Base-by-base conservation (phyloP, 2,329 filamentous ascomycete species). In the Xylaria sp. region DNA sequence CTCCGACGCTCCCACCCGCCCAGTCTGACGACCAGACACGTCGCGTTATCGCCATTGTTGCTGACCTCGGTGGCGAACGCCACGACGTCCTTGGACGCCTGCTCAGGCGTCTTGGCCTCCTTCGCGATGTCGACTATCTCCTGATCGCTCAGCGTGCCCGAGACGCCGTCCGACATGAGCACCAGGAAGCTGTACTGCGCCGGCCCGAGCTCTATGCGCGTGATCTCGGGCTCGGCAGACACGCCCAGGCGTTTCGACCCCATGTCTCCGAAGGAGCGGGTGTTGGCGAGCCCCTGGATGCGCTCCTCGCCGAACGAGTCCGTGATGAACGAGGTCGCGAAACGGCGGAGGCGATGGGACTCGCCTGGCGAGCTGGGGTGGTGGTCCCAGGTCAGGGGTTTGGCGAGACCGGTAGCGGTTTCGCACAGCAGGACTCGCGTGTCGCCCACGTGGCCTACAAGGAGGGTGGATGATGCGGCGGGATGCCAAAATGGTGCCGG, bases 281-380 rank as follows among this genome's bases (percentile, higher is more conserved):
- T 97, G 81, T 99, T 99, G 73, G 96, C 96, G 0, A 99, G 86
- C 0, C 96, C 95, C 14, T 90, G 90, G 80, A 99, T 96, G 73
- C 96, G 93, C 81, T 98, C 94, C 81, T 99, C 96, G 77, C 96
- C 96, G 79, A 99, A 99, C 39, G 93, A 97, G 81, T 99, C 96
- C 0, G 95, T 96, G 19, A 97, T 91, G 78, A 98, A 95, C 2
- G 91, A 86, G 30, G 85, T 91, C 1, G 94, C 92, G 78, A 94
- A 98, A 57, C 94, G 90, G 53, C 94, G 91, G 27, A 99, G 86
- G 7, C 96, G 89, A 50, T 89, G 90, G 9, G 92, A 90, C 83
- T 99, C 96, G 64, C 90, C 85, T 0, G 96, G 96, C 4, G 92
- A 89, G n/a, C 90, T 92, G 0, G 96, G 95, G 78, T 97, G 96